phyloP scores from a whole-genome alignment of 2,329 filamentous ascomycete species.

The Xylaria multiplex region DNA sequence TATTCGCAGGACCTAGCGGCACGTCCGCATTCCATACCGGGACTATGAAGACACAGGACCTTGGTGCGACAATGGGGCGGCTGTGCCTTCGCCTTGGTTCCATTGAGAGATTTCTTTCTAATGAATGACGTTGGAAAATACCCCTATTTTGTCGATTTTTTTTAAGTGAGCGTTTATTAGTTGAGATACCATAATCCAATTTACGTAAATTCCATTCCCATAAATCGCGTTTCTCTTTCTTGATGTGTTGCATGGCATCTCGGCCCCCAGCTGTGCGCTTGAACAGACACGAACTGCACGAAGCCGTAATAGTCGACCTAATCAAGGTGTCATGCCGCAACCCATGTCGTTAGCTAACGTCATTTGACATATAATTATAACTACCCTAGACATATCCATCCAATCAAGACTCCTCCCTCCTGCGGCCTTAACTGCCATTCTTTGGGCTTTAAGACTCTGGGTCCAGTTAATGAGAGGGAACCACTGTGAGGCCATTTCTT shows the following conservation, averaged over 20 bases:
- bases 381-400: slow-evolving; percentile 7
- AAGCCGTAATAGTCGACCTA: slow-evolving; percentile 22
- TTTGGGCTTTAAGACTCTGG: not conserved
- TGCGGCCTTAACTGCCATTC: not conserved
- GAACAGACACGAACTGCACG: slow-evolving; percentile 26
- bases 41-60: slow-evolving; percentile 15
- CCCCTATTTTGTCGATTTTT: slow-evolving; percentile 16
- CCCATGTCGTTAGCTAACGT: slow-evolving; percentile 26
- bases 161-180: slow-evolving; percentile 13
- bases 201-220: slow-evolving; percentile 1
- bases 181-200: slow-evolving; percentile 31
- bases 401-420: slow-evolving; percentile 12
- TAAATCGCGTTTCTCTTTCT: not conserved
- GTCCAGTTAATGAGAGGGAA: not conserved
- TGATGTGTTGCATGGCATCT: slow-evolving; percentile 11
- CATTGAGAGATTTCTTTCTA: slow-evolving; percentile 24
- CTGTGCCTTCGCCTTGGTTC: slow-evolving; percentile 22
- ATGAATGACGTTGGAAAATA: slow-evolving; percentile 29
- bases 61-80: slow-evolving; percentile 22
- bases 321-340: slow-evolving; percentile 15
- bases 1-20: slow-evolving; percentile 15
- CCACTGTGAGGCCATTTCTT: no score
- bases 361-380: slow-evolving; percentile 30
- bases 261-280: slow-evolving; percentile 11
- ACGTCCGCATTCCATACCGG: slow-evolving; percentile 1